Evolutionary conservation across 2,329 filamentous ascomycete genomes (phyloP), one percentile per base, ranked within the genome.

Genomic region (Calcarisporium arbuscula): DNA sequence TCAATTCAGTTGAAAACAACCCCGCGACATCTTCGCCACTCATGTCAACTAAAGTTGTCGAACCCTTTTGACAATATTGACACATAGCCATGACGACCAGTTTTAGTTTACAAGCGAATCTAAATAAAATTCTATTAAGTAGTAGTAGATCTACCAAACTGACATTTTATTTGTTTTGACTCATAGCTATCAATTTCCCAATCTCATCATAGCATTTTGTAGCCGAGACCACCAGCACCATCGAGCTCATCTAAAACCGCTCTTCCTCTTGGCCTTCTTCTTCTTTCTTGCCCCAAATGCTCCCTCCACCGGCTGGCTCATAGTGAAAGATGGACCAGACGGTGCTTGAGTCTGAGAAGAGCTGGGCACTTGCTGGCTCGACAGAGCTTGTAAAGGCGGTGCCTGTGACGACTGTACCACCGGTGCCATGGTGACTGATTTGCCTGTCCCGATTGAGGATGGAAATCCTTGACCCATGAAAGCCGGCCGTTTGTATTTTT

Each of bases 291-390:
- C 60, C 18, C 68, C 69, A 60, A 69, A 70, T 5, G 52, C 43
- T 3, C 70, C 70, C n/a, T 57, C 39, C 11, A 64, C 48, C 8
- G 64, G 61, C 45, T 70, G 67, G 33, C 67, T 69, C 58, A 67
- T 68, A n/a, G 57, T 53, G 34, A 58, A 41, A 4, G 49, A 47
- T n/a, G 57, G 48, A 26, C 50, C 46, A 10, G 49, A 35, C 2
- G 46, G 33, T 2, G 43, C 49, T 25, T 56, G 50, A 22, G 48
- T 53, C 46, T 64, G 62, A 17, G 56, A 58, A 17, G 58, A 63
- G 32, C 41, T 47, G 2, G 52, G 52, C 7, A 44, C 39, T 18
- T 43, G 52, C 39, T 62, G 60, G 30, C 60, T 62, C 9, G 59
- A 62, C 60, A 61, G 53, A 37, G 46, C 42, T 16, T 56, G 53